A percentile compares a stretch with the other conserved stretches of the same genome.
phyloP scores from a whole-genome alignment of 371 early-diverging fungal genomes.

The Apophysomyces trapeziformis region DNA sequence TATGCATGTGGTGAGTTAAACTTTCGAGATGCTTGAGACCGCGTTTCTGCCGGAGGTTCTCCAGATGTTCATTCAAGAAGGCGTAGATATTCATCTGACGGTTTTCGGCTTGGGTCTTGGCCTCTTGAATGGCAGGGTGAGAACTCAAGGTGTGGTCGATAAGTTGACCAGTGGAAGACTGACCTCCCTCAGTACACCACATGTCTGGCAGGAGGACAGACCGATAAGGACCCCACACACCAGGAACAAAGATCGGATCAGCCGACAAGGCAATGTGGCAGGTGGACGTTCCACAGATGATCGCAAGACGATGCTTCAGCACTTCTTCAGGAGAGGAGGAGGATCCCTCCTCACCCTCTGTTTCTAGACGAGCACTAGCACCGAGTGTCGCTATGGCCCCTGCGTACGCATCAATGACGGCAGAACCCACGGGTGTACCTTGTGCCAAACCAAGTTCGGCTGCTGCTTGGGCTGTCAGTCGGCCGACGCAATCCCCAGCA shows the following conservation, averaged over 20 bases:
- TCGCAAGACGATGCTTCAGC: slow-evolving; percentile 59
- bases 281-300: slow-evolving; percentile 75
- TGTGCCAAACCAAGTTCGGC: slow-evolving; percentile 56
- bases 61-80: slow-evolving; percentile 53
- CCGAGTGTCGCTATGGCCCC: slow-evolving; percentile 67
- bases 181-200: slow-evolving; percentile 77
- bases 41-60: slow-evolving; percentile 28
- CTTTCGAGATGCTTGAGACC: slow-evolving; percentile 37
- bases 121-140: slow-evolving; percentile 58
- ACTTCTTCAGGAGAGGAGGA: neutral
- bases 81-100: slow-evolving; percentile 46
- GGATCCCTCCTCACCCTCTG: too few species aligned
- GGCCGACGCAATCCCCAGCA: slow-evolving; percentile 64
- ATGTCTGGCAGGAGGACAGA: slow-evolving; percentile 65
- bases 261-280: slow-evolving; percentile 72
- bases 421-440: slow-evolving; percentile 67
- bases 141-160: slow-evolving; percentile 66
- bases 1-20: slow-evolving; percentile 60
- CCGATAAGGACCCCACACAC: slow-evolving; percentile 69
- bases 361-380: slow-evolving; percentile 18
- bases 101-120: slow-evolving; percentile 23
- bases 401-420: slow-evolving; percentile 81
- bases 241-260: slow-evolving; percentile 63
- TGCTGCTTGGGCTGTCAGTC: slow-evolving; percentile 54
- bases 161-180: slow-evolving; percentile 73